These are phyloP conservation scores for Plenodomus biglobosus DNA, from an alignment of 2,329 filamentous ascomycete species.

Conservation along the genomic window DNA sequence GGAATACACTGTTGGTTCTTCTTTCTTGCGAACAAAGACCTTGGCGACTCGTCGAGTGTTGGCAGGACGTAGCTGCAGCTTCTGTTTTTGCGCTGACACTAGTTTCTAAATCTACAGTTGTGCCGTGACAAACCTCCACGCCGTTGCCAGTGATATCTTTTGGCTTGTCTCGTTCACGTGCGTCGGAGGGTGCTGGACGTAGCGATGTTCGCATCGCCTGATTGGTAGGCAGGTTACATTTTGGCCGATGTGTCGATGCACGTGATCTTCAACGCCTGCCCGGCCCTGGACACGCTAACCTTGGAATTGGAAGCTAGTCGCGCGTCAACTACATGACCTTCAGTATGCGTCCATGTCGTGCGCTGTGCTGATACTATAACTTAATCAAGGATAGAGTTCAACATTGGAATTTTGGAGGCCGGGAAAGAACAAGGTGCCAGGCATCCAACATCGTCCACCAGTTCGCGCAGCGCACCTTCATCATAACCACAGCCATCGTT, in stretches of 20 bases:
- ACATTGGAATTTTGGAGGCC: not conserved
- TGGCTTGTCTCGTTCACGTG: constrained; percentile 6
- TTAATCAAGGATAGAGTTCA: not conserved
- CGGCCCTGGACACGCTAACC: constrained; percentile 3
- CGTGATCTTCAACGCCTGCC: constrained; percentile 23
- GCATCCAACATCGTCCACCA: not conserved
- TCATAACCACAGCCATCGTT: constrained; percentile 6
- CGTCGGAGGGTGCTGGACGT: constrained; percentile 6
- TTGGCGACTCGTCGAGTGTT: constrained; percentile 2
- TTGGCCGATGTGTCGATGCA: constrained; percentile 21
- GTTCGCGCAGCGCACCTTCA: constrained; percentile 3
- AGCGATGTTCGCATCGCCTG: constrained; percentile 20
- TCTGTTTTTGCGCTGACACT: not conserved
- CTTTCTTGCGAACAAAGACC: not conserved
- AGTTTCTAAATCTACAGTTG: not conserved
- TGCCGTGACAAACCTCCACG: not conserved
- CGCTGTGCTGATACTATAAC: not conserved
- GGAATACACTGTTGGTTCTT: not conserved
- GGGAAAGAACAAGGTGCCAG: not conserved
- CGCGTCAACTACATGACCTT: not conserved
- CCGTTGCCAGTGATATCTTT: not conserved
- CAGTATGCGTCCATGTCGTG: not conserved
- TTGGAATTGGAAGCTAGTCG: not conserved
- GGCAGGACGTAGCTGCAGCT: constrained; percentile 6
- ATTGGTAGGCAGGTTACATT: constrained; percentile 26